Evolutionary conservation across 2,329 filamentous ascomycete species (phyloP), one percentile per base, ranked within the genome.

Genomic region (Nemania bipapillata): DNA sequence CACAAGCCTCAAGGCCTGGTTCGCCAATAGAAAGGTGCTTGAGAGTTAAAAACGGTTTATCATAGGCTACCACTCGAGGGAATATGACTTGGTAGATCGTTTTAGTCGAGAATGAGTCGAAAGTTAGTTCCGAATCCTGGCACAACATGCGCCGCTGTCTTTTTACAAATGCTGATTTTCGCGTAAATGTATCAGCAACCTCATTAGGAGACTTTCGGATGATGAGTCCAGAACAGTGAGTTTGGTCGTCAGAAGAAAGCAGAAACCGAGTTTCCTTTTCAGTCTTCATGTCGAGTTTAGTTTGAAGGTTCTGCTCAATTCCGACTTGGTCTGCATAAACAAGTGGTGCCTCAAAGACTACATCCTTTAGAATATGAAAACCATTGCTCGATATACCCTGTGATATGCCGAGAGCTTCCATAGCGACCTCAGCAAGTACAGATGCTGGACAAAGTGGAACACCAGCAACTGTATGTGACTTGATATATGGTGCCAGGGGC

Each of bases 11-110:
- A 47, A 73, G 68, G 1, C 76, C 71, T 3, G 72, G 72, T 40
- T 69, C 69, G 24, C 74, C 71, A 22, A 78, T 68, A 12, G 69
- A 70, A 7, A 78, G 73, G 3, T 73, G 61, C 22, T 75, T 73
- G 26, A 78, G 63, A 1, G 74, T 76, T 50, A 73, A 60, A 61
- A 75, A 77, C 2, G 71, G 73, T 6, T 70, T 65, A 3, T 72
- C 68, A 56, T 78, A 78, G 2, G 64, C 52, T 1, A 78, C 77
- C 8, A 78, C 77, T 24, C 77, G 73, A 22, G 76, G 75, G 65
- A 78, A 78, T n/a, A 78, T 74, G 53, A 72, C 68, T 9, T 77
- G 69, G 50, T 78, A 78, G 8, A 78, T 59, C 1, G 56, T 67
- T 20, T 49, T 66, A 12, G 67, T 4, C 3, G 57, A 63, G 37